Evolutionary conservation across 306 rosid genomes (phyloP).

Genomic region (Astragalus membranaceus): DNA sequence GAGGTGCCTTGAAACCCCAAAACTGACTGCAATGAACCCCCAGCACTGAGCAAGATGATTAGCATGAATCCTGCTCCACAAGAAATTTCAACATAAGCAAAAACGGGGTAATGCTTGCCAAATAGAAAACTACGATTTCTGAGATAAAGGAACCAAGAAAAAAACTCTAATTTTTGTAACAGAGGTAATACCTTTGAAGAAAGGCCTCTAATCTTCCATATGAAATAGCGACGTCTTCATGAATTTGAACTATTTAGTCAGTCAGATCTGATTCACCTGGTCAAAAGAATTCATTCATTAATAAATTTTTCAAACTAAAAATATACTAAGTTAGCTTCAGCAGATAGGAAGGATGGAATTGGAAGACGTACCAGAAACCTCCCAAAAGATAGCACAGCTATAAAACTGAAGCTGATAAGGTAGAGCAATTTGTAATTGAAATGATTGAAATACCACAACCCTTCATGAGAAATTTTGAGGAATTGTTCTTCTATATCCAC

Average conservation of each 20-base stretch:
- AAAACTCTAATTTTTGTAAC: background rate
- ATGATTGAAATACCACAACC: slow-evolving; percentile 16
- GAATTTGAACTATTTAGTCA: slow-evolving; percentile 6
- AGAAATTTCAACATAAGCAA: background rate
- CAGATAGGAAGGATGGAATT: slow-evolving; percentile 9
- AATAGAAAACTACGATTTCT: background rate
- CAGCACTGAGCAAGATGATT: slow-evolving; percentile 29
- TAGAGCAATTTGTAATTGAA: slow-evolving; percentile 24
- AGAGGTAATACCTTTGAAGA: slow-evolving; percentile 27
- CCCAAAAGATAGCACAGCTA: slow-evolving; percentile 18
- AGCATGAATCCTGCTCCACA: slow-evolving; percentile 1
- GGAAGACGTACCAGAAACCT: slow-evolving; percentile 40
- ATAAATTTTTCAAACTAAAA: slow-evolving; percentile 9
- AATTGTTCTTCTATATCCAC: slow-evolving; percentile 18
- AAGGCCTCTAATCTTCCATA: slow-evolving; percentile 18
- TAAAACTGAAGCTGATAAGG: slow-evolving; percentile 17
- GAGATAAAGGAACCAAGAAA: background rate
- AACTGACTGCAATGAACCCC: slow-evolving; percentile 35
- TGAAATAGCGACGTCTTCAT: slow-evolving; percentile 20
- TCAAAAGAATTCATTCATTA: slow-evolving; percentile 4
- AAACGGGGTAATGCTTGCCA: background rate
- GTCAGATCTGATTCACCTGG: background rate
- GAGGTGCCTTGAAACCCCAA: slow-evolving; percentile 29
- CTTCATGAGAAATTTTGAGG: slow-evolving; percentile 18
- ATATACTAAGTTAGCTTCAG: slow-evolving; percentile 1